A percentile compares a stretch with the other conserved stretches of the same genome.
These are phyloP conservation scores for Rosellinia necatrix DNA, from an alignment of 2,329 filamentous ascomycete species.

Conservation along the genomic window DNA sequence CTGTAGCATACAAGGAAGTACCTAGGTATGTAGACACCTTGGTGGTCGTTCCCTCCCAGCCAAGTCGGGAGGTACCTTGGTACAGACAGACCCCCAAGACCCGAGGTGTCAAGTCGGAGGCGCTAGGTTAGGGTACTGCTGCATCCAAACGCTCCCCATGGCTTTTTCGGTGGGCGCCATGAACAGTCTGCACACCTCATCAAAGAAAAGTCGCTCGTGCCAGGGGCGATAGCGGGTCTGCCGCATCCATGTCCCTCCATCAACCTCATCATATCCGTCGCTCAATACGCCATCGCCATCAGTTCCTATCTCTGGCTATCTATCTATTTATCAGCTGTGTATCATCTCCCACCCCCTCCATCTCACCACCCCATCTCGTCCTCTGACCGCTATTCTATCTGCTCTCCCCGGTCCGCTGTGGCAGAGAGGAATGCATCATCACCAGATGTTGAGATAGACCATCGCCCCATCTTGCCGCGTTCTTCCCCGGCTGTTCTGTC, in stretches of 20 bases:
- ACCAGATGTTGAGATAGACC: background rate
- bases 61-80: no score
- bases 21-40: background rate
- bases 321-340: background rate
- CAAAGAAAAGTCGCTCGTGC: constrained; percentile 7
- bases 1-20: background rate
- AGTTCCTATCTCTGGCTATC: constrained; percentile 5
- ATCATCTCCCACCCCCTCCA: constrained; percentile 2
- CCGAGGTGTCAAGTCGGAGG: no score
- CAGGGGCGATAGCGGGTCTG: constrained; percentile 20
- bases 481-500: no score
- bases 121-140: no score
- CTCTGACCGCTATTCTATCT: constrained; percentile 19
- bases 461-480: constrained; percentile 1
- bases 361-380: constrained; percentile 9
- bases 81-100: no score
- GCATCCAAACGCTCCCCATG: no score
- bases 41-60: no score
- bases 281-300: constrained; percentile 21
- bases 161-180: constrained; percentile 9
- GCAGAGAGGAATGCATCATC: background rate
- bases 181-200: constrained; percentile 10
- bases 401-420: background rate
- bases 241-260: constrained; percentile 20
- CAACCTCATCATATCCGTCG: constrained; percentile 20